Base-by-base conservation (phyloP, 805 yeast species). In the Starmerella davenportii region DNA sequence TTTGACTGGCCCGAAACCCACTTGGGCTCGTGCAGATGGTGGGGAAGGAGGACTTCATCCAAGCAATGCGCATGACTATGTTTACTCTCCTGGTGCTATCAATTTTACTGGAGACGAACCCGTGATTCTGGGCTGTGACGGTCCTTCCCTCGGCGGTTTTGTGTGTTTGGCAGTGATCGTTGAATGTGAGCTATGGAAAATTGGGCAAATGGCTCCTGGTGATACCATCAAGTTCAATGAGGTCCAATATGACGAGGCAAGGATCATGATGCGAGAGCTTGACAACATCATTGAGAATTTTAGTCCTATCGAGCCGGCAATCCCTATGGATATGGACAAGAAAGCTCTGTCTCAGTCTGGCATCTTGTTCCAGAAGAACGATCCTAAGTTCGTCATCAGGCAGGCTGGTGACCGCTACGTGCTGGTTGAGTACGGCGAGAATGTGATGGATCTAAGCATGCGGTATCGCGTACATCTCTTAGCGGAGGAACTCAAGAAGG, bases 51-150 rank as follows among this genome's bases (percentile, higher is more conserved):
- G 98, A 41, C 66, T 87, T 54, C 98, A 87, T 63, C 98, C 98
- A 36, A 84, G 95, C n/a, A 87, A 87, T 60, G 85, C 94, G 32
- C 96, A 87, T 56, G 98, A 87, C 63, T 90, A 87, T 54, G 96
- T 87, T 38, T 87, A 87, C 58, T 82, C 96, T 1, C 63, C 84
- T 38, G 96, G 98, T 51, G 96, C 98, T 21, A 77, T 87, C 58
- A 90, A 90, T 61, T 90, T 90, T 58, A 90, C 96, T 27, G 98
- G 98, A 60, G 96, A 90, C 61, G 96, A 87, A 60, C 96, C 96
- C 1, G 98, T 87, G 25, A 84, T 87, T 46, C 68, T 87, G 58
- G 82, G 96, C 2, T 81, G 95, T 55, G 98, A 87, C 61, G 96
- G 96, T 46, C 96, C 98, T 31, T 79, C 94, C 9, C 70, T 87